Conservation (phyloP, 2,329 filamentous ascomycete genomes). For the Tolypocladium sp. region DNA sequence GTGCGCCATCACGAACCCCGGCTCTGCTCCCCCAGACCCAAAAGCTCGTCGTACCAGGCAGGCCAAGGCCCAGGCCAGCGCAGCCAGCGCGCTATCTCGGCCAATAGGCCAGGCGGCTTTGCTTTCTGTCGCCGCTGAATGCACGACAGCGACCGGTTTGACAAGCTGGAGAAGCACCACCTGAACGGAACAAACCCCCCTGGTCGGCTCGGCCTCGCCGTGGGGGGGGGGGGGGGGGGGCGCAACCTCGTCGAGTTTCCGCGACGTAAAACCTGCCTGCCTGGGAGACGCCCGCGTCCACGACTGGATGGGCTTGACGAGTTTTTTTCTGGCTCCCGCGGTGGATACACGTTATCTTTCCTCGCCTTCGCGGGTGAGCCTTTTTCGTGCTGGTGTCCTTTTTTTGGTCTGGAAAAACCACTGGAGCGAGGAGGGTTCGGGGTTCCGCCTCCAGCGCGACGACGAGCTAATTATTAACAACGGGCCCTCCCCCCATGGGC, state of each 20-base stretch:
- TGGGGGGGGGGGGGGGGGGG: not conserved
- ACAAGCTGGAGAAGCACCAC: no score
- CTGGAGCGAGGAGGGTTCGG: not conserved
- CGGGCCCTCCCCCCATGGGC: not conserved
- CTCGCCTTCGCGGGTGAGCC: slow-evolving; percentile 3
- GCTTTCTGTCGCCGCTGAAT: not conserved
- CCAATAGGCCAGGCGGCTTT: not conserved
- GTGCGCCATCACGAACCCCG: not conserved
- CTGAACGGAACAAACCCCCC: not conserved
- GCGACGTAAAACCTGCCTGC: not conserved
- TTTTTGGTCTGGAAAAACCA: not conserved
- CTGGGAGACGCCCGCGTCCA: not conserved
- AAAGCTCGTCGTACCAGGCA: no score
- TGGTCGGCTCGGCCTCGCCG: not conserved
- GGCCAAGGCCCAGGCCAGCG: not conserved
- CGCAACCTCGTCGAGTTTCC: not conserved
- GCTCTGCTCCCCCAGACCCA: not conserved
- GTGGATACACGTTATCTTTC: slow-evolving; percentile 1
- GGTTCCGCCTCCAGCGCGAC: not conserved
- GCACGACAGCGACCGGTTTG: not conserved
- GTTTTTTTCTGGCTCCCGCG: slow-evolving; percentile 5
- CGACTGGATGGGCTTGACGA: slow-evolving; percentile 2
- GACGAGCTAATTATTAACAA: not conserved
- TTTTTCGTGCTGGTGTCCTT: slow-evolving; percentile 1
- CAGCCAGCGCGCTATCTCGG: not conserved